Evolutionary conservation across 2,329 filamentous ascomycete genomes (phyloP).

Genomic region (Xylariales sp.): DNA sequence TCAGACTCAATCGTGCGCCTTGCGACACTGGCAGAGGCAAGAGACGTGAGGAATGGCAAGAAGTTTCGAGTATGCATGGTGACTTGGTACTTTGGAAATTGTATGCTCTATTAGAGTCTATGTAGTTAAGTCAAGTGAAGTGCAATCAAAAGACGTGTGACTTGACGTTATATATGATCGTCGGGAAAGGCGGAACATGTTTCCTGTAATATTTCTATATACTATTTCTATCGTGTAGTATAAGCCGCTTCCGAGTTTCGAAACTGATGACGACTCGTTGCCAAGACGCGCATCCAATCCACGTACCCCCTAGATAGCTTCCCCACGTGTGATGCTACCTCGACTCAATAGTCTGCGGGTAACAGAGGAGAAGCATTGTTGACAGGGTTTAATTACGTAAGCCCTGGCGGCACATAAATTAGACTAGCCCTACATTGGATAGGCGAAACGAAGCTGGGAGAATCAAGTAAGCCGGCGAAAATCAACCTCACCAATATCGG

Average conservation of each 20-base stretch:
- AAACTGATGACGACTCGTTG: conserved; percentile 2
- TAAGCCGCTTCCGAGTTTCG: too few relatives aligned
- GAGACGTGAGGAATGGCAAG: conserved; percentile 8
- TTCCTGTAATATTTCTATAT: conserved; percentile 2
- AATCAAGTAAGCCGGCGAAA: background rate
- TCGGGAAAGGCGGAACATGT: background rate
- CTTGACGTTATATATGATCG: conserved; percentile 12
- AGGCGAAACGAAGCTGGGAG: background rate
- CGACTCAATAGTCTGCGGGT: too few relatives aligned
- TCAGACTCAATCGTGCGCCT: conserved; percentile 2
- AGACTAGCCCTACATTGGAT: background rate
- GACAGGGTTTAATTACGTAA: conserved; percentile 9
- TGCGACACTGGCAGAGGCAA: conserved; percentile 7
- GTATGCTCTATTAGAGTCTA: conserved; percentile 3
- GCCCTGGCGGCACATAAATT: conserved; percentile 9
- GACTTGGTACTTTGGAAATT: background rate
- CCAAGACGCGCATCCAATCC: conserved; percentile 17
- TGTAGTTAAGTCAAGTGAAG: background rate
- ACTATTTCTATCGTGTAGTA: background rate
- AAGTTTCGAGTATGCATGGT: conserved; percentile 17
- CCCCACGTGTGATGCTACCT: background rate
- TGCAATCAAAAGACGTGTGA: background rate
- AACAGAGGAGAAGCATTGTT: background rate
- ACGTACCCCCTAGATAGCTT: conserved; percentile 13
- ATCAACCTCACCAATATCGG: background rate